Percentiles rank a stretch among this genome's conserved stretches.
Evolutionary conservation across 352 stramenopile species (phyloP).

Genomic region (Pythium inflatum): DNA sequence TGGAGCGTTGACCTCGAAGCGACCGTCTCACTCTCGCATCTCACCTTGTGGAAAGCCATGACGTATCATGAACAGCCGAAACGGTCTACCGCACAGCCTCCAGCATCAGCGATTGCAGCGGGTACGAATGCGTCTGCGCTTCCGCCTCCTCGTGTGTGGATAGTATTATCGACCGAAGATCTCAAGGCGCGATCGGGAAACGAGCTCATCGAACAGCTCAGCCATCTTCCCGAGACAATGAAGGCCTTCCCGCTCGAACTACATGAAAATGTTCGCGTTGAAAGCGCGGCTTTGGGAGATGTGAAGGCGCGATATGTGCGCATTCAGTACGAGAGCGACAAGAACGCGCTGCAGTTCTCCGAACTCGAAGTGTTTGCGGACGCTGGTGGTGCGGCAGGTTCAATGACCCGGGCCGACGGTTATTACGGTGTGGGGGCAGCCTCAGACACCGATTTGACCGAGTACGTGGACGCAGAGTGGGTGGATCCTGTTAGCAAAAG

Average conservation of each 20-base stretch:
- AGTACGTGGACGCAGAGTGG: conserved; percentile 70
- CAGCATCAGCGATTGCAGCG: conserved; percentile 36
- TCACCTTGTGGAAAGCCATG: conserved; percentile 74
- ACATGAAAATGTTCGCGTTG: conserved; percentile 29
- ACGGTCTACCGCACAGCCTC: conserved; percentile 45
- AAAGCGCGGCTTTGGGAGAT: conserved; percentile 23
- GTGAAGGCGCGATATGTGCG: conserved; percentile 58
- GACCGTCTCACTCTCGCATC: conserved; percentile 36
- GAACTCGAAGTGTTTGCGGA: conserved; percentile 61
- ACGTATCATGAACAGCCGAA: conserved; percentile 71
- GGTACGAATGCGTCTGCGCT: conserved; percentile 35
- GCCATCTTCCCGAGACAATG: conserved; percentile 11
- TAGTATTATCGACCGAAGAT: conserved; percentile 60
- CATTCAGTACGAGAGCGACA: conserved; percentile 50
- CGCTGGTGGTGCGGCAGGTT: neutral
- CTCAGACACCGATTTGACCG: conserved; percentile 43
- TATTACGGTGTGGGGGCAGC: conserved; percentile 57
- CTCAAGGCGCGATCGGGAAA: conserved; percentile 7
- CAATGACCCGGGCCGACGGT: conserved; percentile 44
- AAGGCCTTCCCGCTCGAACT: conserved; percentile 23
- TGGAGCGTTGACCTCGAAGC: conserved; percentile 73
- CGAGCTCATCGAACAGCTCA: conserved; percentile 10
- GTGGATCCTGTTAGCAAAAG: conserved; percentile 43
- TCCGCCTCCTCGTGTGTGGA: conserved; percentile 45
- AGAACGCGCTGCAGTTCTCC: conserved; percentile 61